These are phyloP conservation scores for Larix kaempferi DNA, from an alignment of 75 land plant genomes.

Conservation along the genomic window DNA sequence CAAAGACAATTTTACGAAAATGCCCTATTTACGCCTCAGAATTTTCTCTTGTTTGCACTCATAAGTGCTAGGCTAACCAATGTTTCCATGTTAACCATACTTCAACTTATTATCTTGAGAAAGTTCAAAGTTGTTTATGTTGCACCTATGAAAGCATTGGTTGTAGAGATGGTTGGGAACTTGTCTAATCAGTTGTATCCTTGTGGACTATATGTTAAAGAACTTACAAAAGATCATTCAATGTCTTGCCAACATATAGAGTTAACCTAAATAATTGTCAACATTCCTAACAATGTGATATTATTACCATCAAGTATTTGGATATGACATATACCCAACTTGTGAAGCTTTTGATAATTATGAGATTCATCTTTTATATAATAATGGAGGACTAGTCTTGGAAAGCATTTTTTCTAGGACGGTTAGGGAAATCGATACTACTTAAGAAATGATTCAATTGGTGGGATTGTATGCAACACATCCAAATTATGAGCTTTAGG, in stretches of 20 bases:
- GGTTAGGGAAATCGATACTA: conserved; percentile 82
- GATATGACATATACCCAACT: conserved; percentile 91
- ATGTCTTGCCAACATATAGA: conserved; percentile 88
- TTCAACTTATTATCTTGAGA: too few relatives aligned
- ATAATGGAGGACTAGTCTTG: conserved; percentile 88
- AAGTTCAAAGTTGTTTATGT: too few relatives aligned
- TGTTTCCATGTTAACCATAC: too few relatives aligned
- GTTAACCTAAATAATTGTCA: conserved; percentile 93
- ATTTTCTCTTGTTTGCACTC: too few relatives aligned
- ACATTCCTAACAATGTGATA: conserved; percentile 99
- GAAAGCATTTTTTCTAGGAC: conserved; percentile 95
- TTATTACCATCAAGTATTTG: conserved; percentile 90
- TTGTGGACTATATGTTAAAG: conserved; percentile 71
- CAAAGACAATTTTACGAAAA: too few relatives aligned
- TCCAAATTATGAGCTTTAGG: conserved; percentile 62
- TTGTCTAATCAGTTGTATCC: too few relatives aligned
- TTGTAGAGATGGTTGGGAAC: too few relatives aligned
- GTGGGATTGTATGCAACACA: conserved; percentile 90
- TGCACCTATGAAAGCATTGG: too few relatives aligned
- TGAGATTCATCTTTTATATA: conserved; percentile 83
- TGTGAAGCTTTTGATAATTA: conserved; percentile 87
- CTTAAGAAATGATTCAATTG: conserved; percentile 73
- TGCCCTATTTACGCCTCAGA: too few relatives aligned
- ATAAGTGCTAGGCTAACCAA: too few relatives aligned
- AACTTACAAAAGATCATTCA: conserved; percentile 88